Evolutionary conservation across 2,329 filamentous ascomycete species (phyloP).

Genomic region (Claviceps lovelessii): DNA sequence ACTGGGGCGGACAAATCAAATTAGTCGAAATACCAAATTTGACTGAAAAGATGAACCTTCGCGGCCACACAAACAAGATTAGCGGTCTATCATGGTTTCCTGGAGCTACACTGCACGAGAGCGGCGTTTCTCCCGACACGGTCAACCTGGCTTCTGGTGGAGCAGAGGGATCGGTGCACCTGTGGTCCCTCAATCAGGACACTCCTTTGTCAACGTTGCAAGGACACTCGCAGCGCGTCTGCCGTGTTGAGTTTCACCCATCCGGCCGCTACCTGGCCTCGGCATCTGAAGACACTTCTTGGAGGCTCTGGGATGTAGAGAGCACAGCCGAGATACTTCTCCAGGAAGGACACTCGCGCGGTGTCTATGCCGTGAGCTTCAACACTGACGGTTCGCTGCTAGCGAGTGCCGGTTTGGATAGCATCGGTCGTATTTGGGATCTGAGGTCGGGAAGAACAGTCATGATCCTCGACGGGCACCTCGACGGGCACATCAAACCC

Average conservation of each 20-base stretch:
- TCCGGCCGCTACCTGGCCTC: constrained; percentile 82
- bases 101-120: constrained; percentile 57
- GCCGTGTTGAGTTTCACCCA: constrained; percentile 86
- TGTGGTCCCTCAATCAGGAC: constrained; percentile 82
- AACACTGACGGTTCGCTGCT: constrained; percentile 82
- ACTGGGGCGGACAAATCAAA: constrained; percentile 83
- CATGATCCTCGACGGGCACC: constrained; percentile 84
- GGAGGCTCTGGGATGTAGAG: constrained; percentile 89
- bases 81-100: constrained; percentile 87
- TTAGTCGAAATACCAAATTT: constrained; percentile 72
- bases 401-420: constrained; percentile 85
- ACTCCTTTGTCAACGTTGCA: constrained; percentile 69
- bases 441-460: constrained; percentile 80
- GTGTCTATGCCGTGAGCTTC: constrained; percentile 82
- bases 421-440: constrained; percentile 92
- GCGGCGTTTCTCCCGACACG: constrained; percentile 54
- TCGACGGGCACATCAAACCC: constrained; percentile 70
- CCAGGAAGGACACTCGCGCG: constrained; percentile 88
- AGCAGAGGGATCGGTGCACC: constrained; percentile 70
- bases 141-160: constrained; percentile 86
- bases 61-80: constrained; percentile 78
- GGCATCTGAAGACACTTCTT: constrained; percentile 90
- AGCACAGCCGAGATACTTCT: constrained; percentile 70
- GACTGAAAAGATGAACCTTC: constrained; percentile 57
- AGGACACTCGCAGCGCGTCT: constrained; percentile 78